Base-by-base conservation (phyloP, 1,284 basidiomycete genomes). In the Cryptococcus jaspeensis region DNA sequence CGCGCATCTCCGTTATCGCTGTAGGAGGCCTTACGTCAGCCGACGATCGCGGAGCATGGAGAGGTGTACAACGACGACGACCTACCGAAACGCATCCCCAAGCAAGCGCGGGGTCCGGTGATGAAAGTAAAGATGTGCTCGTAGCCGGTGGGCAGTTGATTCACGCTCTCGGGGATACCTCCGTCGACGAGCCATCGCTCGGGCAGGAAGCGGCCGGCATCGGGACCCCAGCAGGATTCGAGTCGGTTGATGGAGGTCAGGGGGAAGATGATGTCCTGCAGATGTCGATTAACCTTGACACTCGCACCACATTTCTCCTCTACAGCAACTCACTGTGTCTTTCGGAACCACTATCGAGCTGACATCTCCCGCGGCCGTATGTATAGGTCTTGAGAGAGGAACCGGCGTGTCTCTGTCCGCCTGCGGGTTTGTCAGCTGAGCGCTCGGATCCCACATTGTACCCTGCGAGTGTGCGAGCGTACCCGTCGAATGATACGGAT, bases 81-180 rank as follows among this genome's bases (percentile, higher is more conserved):
- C 50, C 42, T 20, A 52, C 50, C 50, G 22, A 52, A 52, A 11
- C 41, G 38, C 50, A 52, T 52, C 3, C 50, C 50, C 39, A 52
- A 23, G 43, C 50, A 52, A 13, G 48, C 55, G 15, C 59, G n/a
- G 8, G 50, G 38, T 8, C 50, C 50, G 9, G 50, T 20, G 40
- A 52, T 39, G 40, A 52, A 52, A 7, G 50, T 52, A 20, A 52
- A 52, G 50, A 52, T 52, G 40, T 44, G 39, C 18, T 52, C 50
- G 50, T 42, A 43, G 2, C 50, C 50, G 23, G 39, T 20, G 11
- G 50, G 50, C 39, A 52, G 41, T 5, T 48, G 18, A 3, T 44
- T 52, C 9, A 43, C 41, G 16, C 35, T 35, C 28, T 54, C 45
- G 6, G 50, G 50, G 20, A 52, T 52, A 6, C 50, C 22, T 15